phyloP scores from a whole-genome alignment of 768 basidiomycete species.

The Paxillus ammoniavirescens region DNA sequence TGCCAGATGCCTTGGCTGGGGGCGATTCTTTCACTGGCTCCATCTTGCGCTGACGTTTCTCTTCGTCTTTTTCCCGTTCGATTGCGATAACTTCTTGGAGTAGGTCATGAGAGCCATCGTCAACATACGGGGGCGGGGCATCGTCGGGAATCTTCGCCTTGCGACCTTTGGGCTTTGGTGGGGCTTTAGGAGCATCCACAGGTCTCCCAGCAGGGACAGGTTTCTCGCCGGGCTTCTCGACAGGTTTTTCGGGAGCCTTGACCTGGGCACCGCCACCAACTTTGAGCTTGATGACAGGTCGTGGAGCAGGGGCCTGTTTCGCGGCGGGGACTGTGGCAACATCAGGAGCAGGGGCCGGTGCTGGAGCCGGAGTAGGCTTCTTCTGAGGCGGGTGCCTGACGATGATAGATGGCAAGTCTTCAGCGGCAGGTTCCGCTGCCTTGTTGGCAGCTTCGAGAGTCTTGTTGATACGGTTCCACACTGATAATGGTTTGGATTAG shows the following conservation, averaged over 20 bases:
- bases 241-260: slow-evolving; percentile 33
- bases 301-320: slow-evolving; percentile 39
- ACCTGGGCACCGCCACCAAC: slow-evolving; percentile 40
- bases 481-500: slow-evolving; percentile 38
- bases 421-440: slow-evolving; percentile 29
- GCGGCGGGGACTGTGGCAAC: slow-evolving; percentile 24
- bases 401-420: slow-evolving; percentile 24
- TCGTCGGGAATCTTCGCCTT: slow-evolving; percentile 45
- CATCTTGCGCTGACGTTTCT: slow-evolving; percentile 45
- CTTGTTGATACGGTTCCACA: slow-evolving; percentile 86
- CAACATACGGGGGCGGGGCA: slow-evolving; percentile 65
- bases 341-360: slow-evolving; percentile 13
- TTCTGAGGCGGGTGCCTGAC: slow-evolving; percentile 23
- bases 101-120: slow-evolving; percentile 81
- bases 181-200: slow-evolving; percentile 32
- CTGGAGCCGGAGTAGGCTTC: slow-evolving; percentile 9
- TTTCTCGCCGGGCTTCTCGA: slow-evolving; percentile 28
- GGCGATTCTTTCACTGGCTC: slow-evolving; percentile 40
- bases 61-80: slow-evolving; percentile 63
- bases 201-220: slow-evolving; percentile 19
- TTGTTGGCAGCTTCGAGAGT: slow-evolving; percentile 69
- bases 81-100: slow-evolving; percentile 81
- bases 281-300: slow-evolving; percentile 69
- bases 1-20: slow-evolving; percentile 36
- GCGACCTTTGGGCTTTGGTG: slow-evolving; percentile 37